Evolutionary conservation across 2,329 filamentous ascomycete species (phyloP), one percentile per base, ranked within the genome.

Genomic region (Remersonia thermophila): DNA sequence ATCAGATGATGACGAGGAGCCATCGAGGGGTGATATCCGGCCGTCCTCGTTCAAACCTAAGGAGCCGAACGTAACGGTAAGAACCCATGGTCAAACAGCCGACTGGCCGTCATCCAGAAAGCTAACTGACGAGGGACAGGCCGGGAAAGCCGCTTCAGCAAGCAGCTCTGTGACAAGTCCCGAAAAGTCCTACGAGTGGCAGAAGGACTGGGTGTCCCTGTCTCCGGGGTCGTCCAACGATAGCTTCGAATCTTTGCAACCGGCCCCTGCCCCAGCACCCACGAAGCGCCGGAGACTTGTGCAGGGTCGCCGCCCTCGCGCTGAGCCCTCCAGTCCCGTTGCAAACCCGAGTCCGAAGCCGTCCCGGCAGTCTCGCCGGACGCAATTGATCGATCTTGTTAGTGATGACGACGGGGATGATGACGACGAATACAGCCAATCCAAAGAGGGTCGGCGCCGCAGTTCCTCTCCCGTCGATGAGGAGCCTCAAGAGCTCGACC

Each of bases 1-100:
- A 30, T 72, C 67, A 5, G 70, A 74, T 35, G 70, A 74, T 35
- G 65, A 70, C 35, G 69, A 71, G 30, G 66, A 38, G 2, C 71
- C 72, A 2, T 63, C 66, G 2, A 70, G 77, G 33, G 68, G 69
- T 29, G 76, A 76, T 27, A 79, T 75, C 14, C 73, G 68, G 11
- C 80, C 77, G 0, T 78, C 80, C 20, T 60, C 59, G 12, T 71
- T 72, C 47, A 60, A 57, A 43, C 52, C 58, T 27, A 60, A 61
- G 44, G 49, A 63, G 29, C 54, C 57, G 15, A 42, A 51, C n/a
- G 16, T 25, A 7, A 26, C 35, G 25, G 30, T 29, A n/a, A 18
- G 30, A n/a, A n/a, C 16, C 13, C 27, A 5, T n/a, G 27, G 27
- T n/a, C 27, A 26, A 26, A 26, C 25, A 26, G 25, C 7, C 25